Conservation (phyloP, 352 stramenopile genomes). For the Blastocystis sp. region DNA sequence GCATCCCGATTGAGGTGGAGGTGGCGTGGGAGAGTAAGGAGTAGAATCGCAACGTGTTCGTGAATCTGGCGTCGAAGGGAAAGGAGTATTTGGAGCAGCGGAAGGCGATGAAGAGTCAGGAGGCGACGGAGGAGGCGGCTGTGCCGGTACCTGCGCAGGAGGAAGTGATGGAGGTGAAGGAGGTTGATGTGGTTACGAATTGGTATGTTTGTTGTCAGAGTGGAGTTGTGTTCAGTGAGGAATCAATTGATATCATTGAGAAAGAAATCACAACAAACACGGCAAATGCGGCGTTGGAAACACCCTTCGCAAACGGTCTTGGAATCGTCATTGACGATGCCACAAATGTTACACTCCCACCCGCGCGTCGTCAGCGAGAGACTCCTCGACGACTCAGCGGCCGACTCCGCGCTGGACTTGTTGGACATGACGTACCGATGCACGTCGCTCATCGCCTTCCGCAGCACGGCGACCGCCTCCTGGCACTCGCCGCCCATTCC, state of each 20-base stretch:
- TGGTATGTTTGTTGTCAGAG: background rate
- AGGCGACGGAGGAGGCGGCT: too few species aligned
- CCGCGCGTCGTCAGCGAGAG: too few species aligned
- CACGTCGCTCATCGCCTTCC: background rate
- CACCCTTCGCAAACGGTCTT: conserved; percentile 31
- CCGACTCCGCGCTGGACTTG: background rate
- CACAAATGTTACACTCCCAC: conserved; percentile 10
- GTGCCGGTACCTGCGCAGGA: too few species aligned
- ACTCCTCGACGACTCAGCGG: background rate
- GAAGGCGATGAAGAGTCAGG: too few species aligned
- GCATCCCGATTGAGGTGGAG: background rate
- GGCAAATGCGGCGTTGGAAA: conserved; percentile 10
- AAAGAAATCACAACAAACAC: background rate
- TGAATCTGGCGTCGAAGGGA: background rate
- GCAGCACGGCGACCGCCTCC: background rate
- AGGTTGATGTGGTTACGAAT: too few species aligned
- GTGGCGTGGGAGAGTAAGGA: background rate
- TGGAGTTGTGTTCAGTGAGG: too few species aligned
- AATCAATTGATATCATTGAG: too few species aligned
- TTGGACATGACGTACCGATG: background rate
- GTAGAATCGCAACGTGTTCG: background rate
- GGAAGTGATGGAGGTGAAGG: too few species aligned
- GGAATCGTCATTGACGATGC: conserved; percentile 26
- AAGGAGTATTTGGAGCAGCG: background rate
- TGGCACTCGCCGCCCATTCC: background rate